Conservation (phyloP, 768 basidiomycete genomes). For the Lactifluus subvellereus region DNA sequence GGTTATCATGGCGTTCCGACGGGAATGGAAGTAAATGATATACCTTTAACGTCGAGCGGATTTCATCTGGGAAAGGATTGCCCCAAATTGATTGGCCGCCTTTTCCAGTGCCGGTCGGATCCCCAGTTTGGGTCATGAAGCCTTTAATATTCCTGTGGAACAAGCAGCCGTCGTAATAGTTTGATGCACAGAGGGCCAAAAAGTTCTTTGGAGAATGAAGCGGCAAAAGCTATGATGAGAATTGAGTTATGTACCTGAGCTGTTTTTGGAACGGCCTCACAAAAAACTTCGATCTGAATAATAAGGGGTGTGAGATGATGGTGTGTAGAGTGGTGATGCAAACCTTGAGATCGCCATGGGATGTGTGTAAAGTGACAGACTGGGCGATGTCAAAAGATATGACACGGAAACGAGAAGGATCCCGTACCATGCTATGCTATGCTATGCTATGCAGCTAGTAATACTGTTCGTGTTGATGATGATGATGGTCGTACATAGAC, state of each 20-base stretch:
- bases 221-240: not conserved
- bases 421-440: constrained; percentile 6
- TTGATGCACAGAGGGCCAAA: constrained; percentile 86
- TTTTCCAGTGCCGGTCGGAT: constrained; percentile 86
- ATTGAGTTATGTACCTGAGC: constrained; percentile 61
- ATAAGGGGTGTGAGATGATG: not conserved
- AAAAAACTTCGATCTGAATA: constrained; percentile 87
- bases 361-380: constrained; percentile 94
- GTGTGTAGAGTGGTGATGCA: not conserved
- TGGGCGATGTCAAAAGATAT: constrained; percentile 29
- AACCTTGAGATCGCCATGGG: constrained; percentile 94
- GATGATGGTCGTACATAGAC: not conserved
- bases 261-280: constrained; percentile 91
- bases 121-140: constrained; percentile 95
- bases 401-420: constrained; percentile 6
- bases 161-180: constrained; percentile 75
- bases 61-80: constrained; percentile 84
- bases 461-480: not conserved
- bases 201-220: constrained; percentile 65
- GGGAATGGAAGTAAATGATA: constrained; percentile 21
- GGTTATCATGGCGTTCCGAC: not conserved
- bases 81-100: constrained; percentile 98
- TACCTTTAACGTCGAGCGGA: constrained; percentile 91
- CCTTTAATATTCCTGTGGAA: constrained; percentile 95
- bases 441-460: not conserved